A percentile compares a stretch with the other conserved stretches of the same genome.
These are phyloP conservation scores for Solanum sparsipilum DNA, from an alignment of 257 asterid species.

Conservation along the genomic window DNA sequence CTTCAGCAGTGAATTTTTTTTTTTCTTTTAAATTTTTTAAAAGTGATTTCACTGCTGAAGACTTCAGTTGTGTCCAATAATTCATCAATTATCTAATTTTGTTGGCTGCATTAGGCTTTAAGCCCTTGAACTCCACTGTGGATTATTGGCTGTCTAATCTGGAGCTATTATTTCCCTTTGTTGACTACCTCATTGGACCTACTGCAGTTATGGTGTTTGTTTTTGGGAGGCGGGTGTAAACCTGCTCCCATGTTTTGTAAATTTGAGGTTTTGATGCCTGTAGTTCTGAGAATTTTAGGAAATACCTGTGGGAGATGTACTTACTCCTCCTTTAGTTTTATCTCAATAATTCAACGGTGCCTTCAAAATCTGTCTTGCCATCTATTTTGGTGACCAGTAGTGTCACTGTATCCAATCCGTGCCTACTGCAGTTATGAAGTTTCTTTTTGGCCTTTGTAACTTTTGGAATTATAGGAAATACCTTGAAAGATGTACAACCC, in stretches of 20 bases:
- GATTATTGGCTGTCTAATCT: not conserved
- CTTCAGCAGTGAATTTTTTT: no score
- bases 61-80: not conserved
- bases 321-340: not conserved
- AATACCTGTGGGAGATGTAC: not conserved
- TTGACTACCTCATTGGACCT: not conserved
- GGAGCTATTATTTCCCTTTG: not conserved
- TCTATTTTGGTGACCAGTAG: not conserved
- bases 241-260: not conserved
- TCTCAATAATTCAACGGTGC: not conserved
- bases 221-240: not conserved
- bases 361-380: not conserved
- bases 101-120: not conserved
- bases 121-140: not conserved
- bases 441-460: not conserved
- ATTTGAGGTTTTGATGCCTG: not conserved
- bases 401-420: not conserved
- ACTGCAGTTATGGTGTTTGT: not conserved
- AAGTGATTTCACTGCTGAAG: not conserved
- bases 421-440: not conserved
- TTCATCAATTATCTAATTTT: not conserved
- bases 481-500: not conserved
- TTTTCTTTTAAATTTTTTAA: no score
- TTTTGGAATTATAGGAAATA: not conserved
- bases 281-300: not conserved